phyloP scores from a whole-genome alignment of 257 asterid species.

The Primulina tabacum region DNA sequence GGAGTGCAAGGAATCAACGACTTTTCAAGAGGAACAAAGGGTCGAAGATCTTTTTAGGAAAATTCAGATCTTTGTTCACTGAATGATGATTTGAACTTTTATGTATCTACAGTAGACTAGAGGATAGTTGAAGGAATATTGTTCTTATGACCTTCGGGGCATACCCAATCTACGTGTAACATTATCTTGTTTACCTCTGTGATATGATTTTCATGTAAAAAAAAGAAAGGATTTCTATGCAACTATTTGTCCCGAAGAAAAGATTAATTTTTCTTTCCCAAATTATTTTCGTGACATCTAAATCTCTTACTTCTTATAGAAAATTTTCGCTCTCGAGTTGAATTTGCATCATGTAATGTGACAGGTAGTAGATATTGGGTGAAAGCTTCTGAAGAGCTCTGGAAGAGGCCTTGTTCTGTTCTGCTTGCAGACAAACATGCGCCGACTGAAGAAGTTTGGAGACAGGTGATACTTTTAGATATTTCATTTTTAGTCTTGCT shows the following conservation, averaged over 20 bases:
- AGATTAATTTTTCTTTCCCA: not conserved
- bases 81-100: too few relatives aligned
- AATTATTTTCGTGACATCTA: not conserved
- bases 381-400: constrained; percentile 72
- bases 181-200: too few relatives aligned
- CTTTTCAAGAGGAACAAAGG: too few relatives aligned
- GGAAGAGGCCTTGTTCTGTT: constrained; percentile 74
- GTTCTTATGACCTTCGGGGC: too few relatives aligned
- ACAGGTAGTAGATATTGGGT: constrained; percentile 74
- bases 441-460: constrained; percentile 96
- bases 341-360: constrained; percentile 24
- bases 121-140: too few relatives aligned
- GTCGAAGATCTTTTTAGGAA: too few relatives aligned
- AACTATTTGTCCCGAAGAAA: not conserved
- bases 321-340: constrained; percentile 3
- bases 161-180: too few relatives aligned
- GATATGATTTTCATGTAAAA: too few relatives aligned
- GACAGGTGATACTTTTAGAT: constrained; percentile 46
- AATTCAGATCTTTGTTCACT: too few relatives aligned
- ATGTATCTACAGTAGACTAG: too few relatives aligned
- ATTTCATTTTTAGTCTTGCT: constrained; percentile 21
- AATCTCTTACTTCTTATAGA: constrained; percentile 4
- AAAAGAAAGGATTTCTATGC: not conserved
- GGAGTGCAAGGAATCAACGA: too few relatives aligned
- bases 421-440: constrained; percentile 99